A percentile compares a stretch with the other conserved stretches of the same genome.
These are phyloP conservation scores for Zalerion maritima DNA, from an alignment of 495 filamentous ascomycete genomes.

Conservation along the genomic window DNA sequence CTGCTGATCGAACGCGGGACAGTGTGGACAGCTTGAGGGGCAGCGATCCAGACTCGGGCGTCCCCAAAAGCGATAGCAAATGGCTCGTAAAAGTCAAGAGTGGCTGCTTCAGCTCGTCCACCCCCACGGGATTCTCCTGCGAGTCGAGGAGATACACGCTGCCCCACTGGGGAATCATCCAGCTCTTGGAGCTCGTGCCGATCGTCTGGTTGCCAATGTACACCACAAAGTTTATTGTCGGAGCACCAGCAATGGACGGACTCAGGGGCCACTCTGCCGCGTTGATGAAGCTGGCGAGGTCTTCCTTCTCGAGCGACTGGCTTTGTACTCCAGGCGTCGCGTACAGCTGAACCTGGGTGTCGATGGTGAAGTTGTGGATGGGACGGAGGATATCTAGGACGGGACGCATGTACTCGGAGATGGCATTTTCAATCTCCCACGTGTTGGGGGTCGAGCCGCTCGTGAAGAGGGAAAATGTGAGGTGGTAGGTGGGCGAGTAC, in stretches of 20 bases:
- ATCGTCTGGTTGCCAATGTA: constrained; percentile 52
- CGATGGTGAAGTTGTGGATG: constrained; percentile 92
- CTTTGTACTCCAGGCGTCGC: constrained; percentile 60
- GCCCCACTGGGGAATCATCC: constrained; percentile 95
- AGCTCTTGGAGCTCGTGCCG: constrained; percentile 59
- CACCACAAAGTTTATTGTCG: constrained; percentile 89
- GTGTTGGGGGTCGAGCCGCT: constrained; percentile 60
- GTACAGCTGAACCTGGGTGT: constrained; percentile 91
- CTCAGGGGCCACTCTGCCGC: constrained; percentile 94
- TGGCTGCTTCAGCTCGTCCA: constrained; percentile 54
- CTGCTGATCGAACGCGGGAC: constrained; percentile 69
- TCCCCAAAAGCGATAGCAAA: constrained; percentile 75
- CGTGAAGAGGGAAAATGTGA: constrained; percentile 91
- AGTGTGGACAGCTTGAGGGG: constrained; percentile 76
- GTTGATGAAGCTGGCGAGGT: constrained; percentile 89
- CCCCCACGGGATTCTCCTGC: constrained; percentile 23
- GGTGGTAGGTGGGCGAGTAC: constrained; percentile 85
- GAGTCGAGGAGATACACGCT: constrained; percentile 72
- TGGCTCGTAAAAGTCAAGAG: constrained; percentile 86
- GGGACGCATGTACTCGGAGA: constrained; percentile 68
- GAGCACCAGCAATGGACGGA: constrained; percentile 82
- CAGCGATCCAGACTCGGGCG: constrained; percentile 63
- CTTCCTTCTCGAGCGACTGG: constrained; percentile 63
- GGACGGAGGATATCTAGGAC: constrained; percentile 60
- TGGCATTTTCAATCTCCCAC: constrained; percentile 81